Percentiles rank a stretch among this genome's conserved stretches.
phyloP scores from a whole-genome alignment of 73 alveolate species.

The Paramecium sonneborni region DNA sequence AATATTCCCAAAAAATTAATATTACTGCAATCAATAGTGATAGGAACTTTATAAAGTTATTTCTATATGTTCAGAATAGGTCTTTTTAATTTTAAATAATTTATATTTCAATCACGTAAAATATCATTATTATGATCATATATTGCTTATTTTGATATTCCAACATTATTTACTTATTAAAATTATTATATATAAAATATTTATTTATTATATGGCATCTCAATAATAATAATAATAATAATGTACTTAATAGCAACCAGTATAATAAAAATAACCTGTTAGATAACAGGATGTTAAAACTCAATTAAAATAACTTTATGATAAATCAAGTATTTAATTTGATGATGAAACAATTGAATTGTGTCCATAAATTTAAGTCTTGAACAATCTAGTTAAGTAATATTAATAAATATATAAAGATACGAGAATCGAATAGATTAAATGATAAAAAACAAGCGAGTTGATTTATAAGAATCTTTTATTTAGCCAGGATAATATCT shows the following conservation, averaged over 20 bases:
- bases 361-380: slow-evolving; percentile 34
- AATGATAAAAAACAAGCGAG: slow-evolving; percentile 35
- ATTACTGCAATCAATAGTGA: neutral
- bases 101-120: no score
- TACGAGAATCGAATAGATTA: slow-evolving; percentile 40
- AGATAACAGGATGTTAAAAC: slow-evolving; percentile 38
- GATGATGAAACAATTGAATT: slow-evolving; percentile 1
- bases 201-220: neutral
- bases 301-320: slow-evolving; percentile 17
- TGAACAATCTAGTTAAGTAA: slow-evolving; percentile 8
- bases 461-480: slow-evolving; percentile 13
- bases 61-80: neutral
- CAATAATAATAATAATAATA: neutral
- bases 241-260: neutral
- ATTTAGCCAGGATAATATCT: slow-evolving; percentile 2
- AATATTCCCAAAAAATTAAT: neutral
- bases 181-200: neutral
- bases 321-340: neutral
- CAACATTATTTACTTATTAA: neutral
- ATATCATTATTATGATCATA: no score
- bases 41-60: neutral
- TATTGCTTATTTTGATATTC: no score
- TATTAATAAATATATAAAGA: neutral
- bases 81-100: neutral
- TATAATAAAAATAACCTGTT: neutral